Conservation (phyloP, 2,329 filamentous ascomycete species). For the Aspergillus calidoustus region DNA sequence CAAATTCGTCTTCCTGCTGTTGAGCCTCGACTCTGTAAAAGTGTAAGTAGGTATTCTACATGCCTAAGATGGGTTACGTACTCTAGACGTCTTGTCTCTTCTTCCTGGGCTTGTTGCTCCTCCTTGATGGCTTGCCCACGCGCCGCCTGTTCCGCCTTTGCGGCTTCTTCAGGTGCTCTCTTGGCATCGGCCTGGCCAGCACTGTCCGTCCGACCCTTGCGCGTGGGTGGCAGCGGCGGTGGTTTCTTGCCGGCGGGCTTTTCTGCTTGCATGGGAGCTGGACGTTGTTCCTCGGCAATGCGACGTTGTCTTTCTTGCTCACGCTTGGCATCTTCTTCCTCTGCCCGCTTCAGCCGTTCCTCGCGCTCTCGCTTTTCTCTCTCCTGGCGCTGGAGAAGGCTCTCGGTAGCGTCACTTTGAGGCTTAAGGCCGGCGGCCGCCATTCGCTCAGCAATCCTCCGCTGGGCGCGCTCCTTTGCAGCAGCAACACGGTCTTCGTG, state of each 20-base stretch:
- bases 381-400: slow-evolving; percentile 80
- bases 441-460: slow-evolving; percentile 93
- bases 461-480: slow-evolving; percentile 95
- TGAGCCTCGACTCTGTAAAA: slow-evolving; percentile 70
- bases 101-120: slow-evolving; percentile 76
- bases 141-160: slow-evolving; percentile 66
- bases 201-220: slow-evolving; percentile 67
- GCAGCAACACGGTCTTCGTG: slow-evolving; percentile 93
- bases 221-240: slow-evolving; percentile 71
- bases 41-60: slow-evolving; percentile 6
- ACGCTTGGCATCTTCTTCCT: slow-evolving; percentile 88
- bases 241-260: slow-evolving; percentile 69
- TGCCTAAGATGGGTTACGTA: slow-evolving; percentile 58
- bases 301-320: slow-evolving; percentile 86
- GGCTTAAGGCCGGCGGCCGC: slow-evolving; percentile 91
- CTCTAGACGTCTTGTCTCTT: slow-evolving; percentile 77
- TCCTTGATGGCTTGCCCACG: slow-evolving; percentile 59
- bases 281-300: slow-evolving; percentile 73
- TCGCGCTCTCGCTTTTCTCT: slow-evolving; percentile 87
- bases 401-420: slow-evolving; percentile 78
- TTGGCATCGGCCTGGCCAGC: slow-evolving; percentile 61
- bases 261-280: slow-evolving; percentile 59
- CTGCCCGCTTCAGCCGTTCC: slow-evolving; percentile 83
- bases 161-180: slow-evolving; percentile 60
- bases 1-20: slow-evolving; percentile 78